Conservation (phyloP, 768 basidiomycete genomes). For the Naganishia antarctica region DNA sequence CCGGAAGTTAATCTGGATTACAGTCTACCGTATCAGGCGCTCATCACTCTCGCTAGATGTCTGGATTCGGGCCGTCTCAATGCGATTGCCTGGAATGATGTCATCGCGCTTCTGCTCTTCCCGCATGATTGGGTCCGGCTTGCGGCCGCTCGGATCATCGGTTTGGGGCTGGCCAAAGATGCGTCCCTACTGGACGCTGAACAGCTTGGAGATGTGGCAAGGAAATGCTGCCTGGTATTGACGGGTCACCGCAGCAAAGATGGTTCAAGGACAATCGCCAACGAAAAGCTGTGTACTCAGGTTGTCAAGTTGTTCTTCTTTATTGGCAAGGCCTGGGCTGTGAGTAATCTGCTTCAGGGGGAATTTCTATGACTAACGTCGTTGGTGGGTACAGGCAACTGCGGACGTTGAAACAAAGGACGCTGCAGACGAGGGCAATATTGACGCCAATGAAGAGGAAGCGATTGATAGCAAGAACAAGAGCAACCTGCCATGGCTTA, state of each 20-base stretch:
- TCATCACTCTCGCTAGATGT: conserved; percentile 56
- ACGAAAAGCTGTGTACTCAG: conserved; percentile 53
- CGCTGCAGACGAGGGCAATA: conserved; percentile 30
- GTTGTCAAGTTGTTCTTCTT: conserved; percentile 89
- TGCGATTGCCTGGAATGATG: conserved; percentile 60
- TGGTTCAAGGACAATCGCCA: conserved; percentile 55
- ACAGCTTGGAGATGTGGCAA: conserved; percentile 62
- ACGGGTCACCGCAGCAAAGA: conserved; percentile 75
- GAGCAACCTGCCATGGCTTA: conserved; percentile 80
- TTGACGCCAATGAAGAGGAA: conserved; percentile 35
- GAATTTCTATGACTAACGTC: background rate
- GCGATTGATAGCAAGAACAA: conserved; percentile 41
- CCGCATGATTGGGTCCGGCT: conserved; percentile 93
- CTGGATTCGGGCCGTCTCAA: conserved; percentile 25
- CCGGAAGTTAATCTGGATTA: conserved; percentile 59
- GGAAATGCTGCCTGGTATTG: conserved; percentile 69
- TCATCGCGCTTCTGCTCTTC: conserved; percentile 68
- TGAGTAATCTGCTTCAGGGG: conserved; percentile 29
- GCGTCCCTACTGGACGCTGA: conserved; percentile 27
- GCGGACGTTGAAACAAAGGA: conserved; percentile 19
- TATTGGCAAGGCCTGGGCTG: conserved; percentile 70
- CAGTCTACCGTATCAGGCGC: conserved; percentile 75
- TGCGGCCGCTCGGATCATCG: conserved; percentile 70
- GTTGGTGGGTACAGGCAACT: background rate
- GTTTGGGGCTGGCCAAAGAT: conserved; percentile 41